A percentile compares a stretch with the other conserved stretches of the same genome.
phyloP scores from a whole-genome alignment of 768 basidiomycete species.

The Thelephora ganbajun region DNA sequence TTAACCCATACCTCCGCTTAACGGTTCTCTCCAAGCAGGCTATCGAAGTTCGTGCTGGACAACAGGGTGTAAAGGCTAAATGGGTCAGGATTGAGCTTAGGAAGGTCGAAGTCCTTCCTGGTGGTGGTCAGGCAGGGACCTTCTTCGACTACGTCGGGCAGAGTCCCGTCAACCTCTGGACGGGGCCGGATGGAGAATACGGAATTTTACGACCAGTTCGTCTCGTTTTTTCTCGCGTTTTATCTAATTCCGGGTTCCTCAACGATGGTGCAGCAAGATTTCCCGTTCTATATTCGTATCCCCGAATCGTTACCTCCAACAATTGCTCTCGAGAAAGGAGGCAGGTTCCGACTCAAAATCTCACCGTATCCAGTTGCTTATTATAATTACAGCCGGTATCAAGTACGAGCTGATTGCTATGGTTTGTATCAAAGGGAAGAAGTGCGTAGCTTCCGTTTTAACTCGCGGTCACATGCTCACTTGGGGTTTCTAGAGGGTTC shows the following conservation, averaged over 20 bases:
- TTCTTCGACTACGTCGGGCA: conserved; percentile 74
- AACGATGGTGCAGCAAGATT: conserved; percentile 50
- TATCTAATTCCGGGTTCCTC: background rate
- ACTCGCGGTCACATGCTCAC: background rate
- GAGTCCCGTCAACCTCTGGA: conserved; percentile 77
- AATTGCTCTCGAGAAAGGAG: conserved; percentile 64
- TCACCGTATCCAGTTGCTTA: background rate
- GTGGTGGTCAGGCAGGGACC: conserved; percentile 51
- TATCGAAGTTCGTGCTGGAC: conserved; percentile 69
- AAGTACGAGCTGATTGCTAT: conserved; percentile 84
- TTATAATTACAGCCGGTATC: conserved; percentile 46
- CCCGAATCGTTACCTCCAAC: conserved; percentile 87
- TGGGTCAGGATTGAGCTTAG: conserved; percentile 87
- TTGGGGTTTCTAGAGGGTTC: conserved; percentile 42
- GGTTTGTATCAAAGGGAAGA: conserved; percentile 77
- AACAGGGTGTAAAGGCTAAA: conserved; percentile 72
- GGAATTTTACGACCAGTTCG: conserved; percentile 51
- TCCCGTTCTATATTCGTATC: conserved; percentile 81
- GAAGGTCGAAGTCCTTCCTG: conserved; percentile 76
- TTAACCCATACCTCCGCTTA: background rate
- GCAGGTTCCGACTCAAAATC: conserved; percentile 19
- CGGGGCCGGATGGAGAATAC: conserved; percentile 55
- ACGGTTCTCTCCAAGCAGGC: conserved; percentile 30
- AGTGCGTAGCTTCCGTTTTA: conserved; percentile 27
- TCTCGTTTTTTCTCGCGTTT: conserved; percentile 3